Base-by-base conservation (phyloP, 176 grass and related monocot species). In the Cymbopogon citratus region DNA sequence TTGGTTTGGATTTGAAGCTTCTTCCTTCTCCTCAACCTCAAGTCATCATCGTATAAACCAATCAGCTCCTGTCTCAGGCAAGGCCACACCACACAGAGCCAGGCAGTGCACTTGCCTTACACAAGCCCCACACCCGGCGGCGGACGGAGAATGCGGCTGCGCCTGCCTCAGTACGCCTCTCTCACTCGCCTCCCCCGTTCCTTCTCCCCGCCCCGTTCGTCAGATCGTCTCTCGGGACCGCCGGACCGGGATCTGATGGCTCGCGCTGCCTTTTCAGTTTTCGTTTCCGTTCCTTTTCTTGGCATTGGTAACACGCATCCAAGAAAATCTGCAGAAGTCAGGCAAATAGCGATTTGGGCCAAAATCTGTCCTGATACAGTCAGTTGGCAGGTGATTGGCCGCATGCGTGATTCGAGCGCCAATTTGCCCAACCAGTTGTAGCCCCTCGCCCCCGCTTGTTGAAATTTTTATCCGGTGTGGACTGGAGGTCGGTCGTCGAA, bases 61-160 rank as follows among this genome's bases (percentile, higher is more conserved):
- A 26, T 77, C 54, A 15, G 56, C 74, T 63, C 56, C 38, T 57
- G 0, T 51, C 23, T n/a, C 48, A 51, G 16, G 25, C 60, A 33
- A 78, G 40, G n/a, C n/a, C 76, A 57, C 76, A 45, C 43, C 10
- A 21, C 16, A 9, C 61, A 28, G 39, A 28, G 23, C 44, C 57
- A 15, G 9, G 78, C 62, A n/a, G 16, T 48, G 34, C 34, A 36
- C 34, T 36, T n/a, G n/a, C n/a, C 5, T 52, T 54, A 19, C 19
- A 56, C 51, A 56, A 56, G 34, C 5, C 34, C 34, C 3, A 9
- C 1, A 34, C 14, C 41, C 14, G 12, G 34, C 24, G 49, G 29
- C 18, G 29, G 56, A 74, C 54, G 56, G 31, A 54, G 31, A 54
- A 87, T 77, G 85, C 79, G 25, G 3, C 54, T 24, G 57, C 80